Evolutionary conservation across 106 monocot genomes (phyloP).

Genomic region (Amphibolis antarctica): DNA sequence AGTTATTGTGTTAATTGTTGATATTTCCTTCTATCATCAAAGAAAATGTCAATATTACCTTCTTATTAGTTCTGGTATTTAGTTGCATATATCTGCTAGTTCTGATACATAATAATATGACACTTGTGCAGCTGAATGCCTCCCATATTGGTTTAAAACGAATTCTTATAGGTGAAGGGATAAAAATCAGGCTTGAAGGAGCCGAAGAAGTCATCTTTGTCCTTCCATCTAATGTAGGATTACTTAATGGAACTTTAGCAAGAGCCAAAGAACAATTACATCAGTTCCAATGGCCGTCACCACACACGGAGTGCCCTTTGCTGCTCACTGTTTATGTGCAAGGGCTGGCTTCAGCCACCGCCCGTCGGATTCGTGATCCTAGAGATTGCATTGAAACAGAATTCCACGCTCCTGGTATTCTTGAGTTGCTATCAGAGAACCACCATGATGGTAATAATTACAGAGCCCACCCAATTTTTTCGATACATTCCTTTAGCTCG

Average conservation of each 20-base stretch:
- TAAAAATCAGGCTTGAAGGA: constrained; percentile 43
- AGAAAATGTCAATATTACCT: too few species aligned
- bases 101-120: not conserved
- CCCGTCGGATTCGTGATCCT: constrained; percentile 18
- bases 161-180: constrained; percentile 57
- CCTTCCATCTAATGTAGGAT: constrained; percentile 35
- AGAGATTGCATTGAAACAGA: constrained; percentile 22
- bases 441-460: constrained; percentile 21
- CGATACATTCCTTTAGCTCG: constrained; percentile 27
- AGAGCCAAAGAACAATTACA: constrained; percentile 4
- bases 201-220: constrained; percentile 45
- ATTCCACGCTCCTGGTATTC: constrained; percentile 27
- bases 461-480: constrained; percentile 8
- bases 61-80: too few species aligned
- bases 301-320: constrained; percentile 32
- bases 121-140: constrained; percentile 39
- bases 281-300: constrained; percentile 20
- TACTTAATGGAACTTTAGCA: constrained; percentile 21
- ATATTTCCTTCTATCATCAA: too few species aligned
- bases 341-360: constrained; percentile 37
- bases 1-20: too few species aligned
- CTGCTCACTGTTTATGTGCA: constrained; percentile 33
- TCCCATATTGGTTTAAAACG: constrained; percentile 39
- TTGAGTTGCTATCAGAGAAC: constrained; percentile 61
- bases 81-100: not conserved